Evolutionary conservation across 2,329 filamentous ascomycete species (phyloP).

Genomic region (Trichoderma pleuroti): DNA sequence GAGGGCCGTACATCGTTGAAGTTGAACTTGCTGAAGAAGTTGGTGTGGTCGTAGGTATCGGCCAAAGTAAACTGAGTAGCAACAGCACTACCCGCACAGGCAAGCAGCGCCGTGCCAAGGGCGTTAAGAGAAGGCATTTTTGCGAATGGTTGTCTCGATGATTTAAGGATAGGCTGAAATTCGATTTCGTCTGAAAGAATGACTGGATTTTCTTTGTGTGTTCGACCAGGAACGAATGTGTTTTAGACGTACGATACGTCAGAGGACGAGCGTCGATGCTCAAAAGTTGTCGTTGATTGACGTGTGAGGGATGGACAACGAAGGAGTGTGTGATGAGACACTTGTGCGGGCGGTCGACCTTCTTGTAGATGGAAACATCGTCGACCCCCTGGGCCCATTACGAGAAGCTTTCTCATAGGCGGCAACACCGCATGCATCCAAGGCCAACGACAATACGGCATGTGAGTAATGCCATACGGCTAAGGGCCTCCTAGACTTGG

Average conservation of each 20-base stretch:
- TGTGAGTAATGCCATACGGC: background rate
- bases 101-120: slow-evolving; percentile 39
- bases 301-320: background rate
- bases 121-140: slow-evolving; percentile 43
- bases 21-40: slow-evolving; percentile 48
- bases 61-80: slow-evolving; percentile 37
- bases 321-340: slow-evolving; percentile 12
- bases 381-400: background rate
- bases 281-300: slow-evolving; percentile 7
- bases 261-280: slow-evolving; percentile 17
- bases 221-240: slow-evolving; percentile 27
- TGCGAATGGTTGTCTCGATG: slow-evolving; percentile 22
- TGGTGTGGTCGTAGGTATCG: slow-evolving; percentile 40
- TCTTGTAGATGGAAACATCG: slow-evolving; percentile 5
- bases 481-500: background rate
- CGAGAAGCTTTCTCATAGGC: background rate
- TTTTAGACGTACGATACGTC: slow-evolving; percentile 20
- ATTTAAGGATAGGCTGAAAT: slow-evolving; percentile 9
- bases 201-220: background rate
- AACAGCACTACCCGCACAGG: slow-evolving; percentile 33
- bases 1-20: slow-evolving; percentile 37
- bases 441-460: background rate
- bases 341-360: slow-evolving; percentile 6
- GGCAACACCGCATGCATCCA: background rate
- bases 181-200: background rate